Evolutionary conservation across 139 green algal genomes (phyloP).

Genomic region (Tetradesmus obliquus): DNA sequence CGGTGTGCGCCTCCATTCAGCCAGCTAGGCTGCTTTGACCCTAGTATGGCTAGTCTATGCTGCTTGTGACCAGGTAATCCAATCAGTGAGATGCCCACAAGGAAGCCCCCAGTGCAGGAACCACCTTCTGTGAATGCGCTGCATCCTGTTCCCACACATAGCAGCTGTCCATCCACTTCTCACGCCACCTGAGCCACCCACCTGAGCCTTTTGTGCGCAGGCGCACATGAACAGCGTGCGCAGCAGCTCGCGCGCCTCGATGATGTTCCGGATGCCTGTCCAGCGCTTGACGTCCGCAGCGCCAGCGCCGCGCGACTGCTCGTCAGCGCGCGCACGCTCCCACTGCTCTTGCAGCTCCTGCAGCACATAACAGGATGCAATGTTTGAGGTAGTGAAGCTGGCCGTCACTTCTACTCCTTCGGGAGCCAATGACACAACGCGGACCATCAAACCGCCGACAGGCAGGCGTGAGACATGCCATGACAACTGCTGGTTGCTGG

Average conservation of each 20-base stretch:
- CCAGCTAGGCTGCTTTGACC: too few relatives aligned
- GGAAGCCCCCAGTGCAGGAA: too few relatives aligned
- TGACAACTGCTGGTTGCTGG: not conserved
- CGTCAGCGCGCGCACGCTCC: constrained; percentile 73
- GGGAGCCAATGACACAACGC: too few relatives aligned
- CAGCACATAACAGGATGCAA: not conserved
- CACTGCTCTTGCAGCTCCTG: constrained; percentile 73
- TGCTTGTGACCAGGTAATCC: too few relatives aligned
- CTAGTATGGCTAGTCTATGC: too few relatives aligned
- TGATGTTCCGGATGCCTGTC: constrained; percentile 70
- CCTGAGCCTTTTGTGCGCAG: constrained; percentile 68
- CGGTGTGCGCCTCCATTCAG: too few relatives aligned
- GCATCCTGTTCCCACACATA: too few relatives aligned
- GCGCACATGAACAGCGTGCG: constrained; percentile 76
- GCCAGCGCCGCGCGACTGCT: constrained; percentile 73
- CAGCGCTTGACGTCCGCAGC: constrained; percentile 80
- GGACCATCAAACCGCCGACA: too few relatives aligned
- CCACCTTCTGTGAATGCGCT: too few relatives aligned
- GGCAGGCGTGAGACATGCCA: too few relatives aligned
- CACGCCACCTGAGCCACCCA: not conserved
- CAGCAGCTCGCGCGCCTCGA: constrained; percentile 79
- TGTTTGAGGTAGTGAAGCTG: not conserved
- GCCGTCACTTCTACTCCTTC: too few relatives aligned
- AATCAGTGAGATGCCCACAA: too few relatives aligned
- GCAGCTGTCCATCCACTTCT: not conserved